These are phyloP conservation scores for Fraxinus excelsior DNA, from an alignment of 257 asterid genomes.

Conservation along the genomic window DNA sequence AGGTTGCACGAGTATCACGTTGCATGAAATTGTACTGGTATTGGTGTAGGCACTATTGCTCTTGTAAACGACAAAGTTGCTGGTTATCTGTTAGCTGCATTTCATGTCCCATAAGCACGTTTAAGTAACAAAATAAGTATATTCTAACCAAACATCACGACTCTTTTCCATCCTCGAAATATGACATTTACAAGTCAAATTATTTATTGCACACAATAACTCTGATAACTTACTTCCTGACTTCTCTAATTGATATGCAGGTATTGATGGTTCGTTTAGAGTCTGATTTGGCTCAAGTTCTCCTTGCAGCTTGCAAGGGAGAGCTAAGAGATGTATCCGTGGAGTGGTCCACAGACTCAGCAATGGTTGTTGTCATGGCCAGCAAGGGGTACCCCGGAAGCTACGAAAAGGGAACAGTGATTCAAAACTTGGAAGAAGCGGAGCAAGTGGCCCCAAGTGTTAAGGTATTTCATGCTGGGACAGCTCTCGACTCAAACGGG, in stretches of 20 bases:
- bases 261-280: slow-evolving; percentile 88
- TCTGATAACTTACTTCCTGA: neutral
- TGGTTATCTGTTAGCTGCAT: neutral
- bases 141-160: neutral
- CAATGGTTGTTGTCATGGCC: slow-evolving; percentile 98
- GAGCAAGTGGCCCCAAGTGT: slow-evolving; percentile 62
- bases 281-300: slow-evolving; percentile 74
- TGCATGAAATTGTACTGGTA: too few species aligned
- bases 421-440: slow-evolving; percentile 74
- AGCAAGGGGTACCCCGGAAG: slow-evolving; percentile 92
- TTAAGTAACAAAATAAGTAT: too few species aligned
- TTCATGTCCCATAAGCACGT: neutral
- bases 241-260: slow-evolving; percentile 38
- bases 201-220: neutral
- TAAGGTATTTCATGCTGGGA: slow-evolving; percentile 88
- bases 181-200: neutral
- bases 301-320: slow-evolving; percentile 84
- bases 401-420: slow-evolving; percentile 69
- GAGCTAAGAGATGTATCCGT: slow-evolving; percentile 57
- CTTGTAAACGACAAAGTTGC: too few species aligned
- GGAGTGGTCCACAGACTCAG: slow-evolving; percentile 83
- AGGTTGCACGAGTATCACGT: neutral
- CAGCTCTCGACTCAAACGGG: slow-evolving; percentile 60
- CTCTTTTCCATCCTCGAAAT: too few species aligned
- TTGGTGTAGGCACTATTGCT: too few species aligned